Conservation (phyloP, 139 green algal species). For the Chlamydomonas applanata region DNA sequence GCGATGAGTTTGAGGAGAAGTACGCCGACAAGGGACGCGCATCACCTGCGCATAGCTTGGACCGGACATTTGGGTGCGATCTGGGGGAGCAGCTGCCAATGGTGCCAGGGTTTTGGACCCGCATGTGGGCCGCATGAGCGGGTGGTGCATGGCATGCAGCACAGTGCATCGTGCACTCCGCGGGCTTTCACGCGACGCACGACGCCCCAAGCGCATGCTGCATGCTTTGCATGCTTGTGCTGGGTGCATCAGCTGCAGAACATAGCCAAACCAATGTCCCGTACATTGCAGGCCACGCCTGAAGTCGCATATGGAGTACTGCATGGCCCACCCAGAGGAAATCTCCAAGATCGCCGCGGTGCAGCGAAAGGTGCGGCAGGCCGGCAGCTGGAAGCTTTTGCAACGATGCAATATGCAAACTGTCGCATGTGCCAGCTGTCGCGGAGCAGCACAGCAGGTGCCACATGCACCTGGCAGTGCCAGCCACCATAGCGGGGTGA, state of each 20-base stretch:
- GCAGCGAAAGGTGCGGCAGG: constrained; percentile 75
- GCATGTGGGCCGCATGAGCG: neutral
- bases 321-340: constrained; percentile 88
- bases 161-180: too few relatives aligned
- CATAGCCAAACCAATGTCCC: too few relatives aligned
- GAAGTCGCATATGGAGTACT: constrained; percentile 93
- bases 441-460: too few relatives aligned
- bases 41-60: constrained; percentile 74
- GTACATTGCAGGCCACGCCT: constrained; percentile 70
- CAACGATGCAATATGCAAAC: too few relatives aligned
- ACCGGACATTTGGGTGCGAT: constrained; percentile 74
- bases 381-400: too few relatives aligned
- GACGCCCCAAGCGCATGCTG: too few relatives aligned
- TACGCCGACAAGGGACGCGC: constrained; percentile 64
- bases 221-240: too few relatives aligned
- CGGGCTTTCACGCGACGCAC: too few relatives aligned
- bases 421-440: too few relatives aligned
- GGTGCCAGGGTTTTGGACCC: neutral
- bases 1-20: constrained; percentile 67
- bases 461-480: too few relatives aligned
- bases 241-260: too few relatives aligned
- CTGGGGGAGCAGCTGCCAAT: neutral
- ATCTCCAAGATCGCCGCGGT: constrained; percentile 86
- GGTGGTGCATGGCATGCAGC: neutral
- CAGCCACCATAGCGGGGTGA: too few relatives aligned